These are phyloP conservation scores for Botrytis porri DNA, from an alignment of 2,329 filamentous ascomycete species.

Conservation along the genomic window DNA sequence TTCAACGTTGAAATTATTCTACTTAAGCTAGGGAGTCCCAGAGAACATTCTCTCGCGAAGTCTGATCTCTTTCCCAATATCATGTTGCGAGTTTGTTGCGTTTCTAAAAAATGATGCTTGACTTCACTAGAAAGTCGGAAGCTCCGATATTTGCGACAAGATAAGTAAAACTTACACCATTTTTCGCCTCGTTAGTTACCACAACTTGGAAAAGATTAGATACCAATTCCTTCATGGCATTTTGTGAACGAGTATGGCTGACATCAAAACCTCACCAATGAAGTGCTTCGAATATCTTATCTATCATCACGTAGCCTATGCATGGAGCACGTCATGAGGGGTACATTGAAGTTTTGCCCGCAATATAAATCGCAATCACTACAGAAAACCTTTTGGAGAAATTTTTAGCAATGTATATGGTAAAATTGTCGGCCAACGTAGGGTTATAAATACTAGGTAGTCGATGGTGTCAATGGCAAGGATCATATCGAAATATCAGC, in stretches of 20 bases:
- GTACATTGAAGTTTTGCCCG: constrained; percentile 6
- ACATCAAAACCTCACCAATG: constrained; percentile 8
- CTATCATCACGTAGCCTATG: constrained; percentile 18
- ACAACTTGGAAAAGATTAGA: not conserved
- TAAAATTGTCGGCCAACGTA: not conserved
- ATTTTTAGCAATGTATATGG: not conserved
- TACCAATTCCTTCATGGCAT: not conserved
- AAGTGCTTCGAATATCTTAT: constrained; percentile 11
- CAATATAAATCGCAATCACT: not conserved
- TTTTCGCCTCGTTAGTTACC: not conserved
- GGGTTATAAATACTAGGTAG: not conserved
- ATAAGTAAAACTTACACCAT: not conserved
- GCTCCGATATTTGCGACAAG: not conserved
- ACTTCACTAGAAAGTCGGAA: not conserved
- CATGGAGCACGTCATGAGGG: constrained; percentile 20
- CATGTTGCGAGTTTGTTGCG: not conserved
- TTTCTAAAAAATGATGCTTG: not conserved
- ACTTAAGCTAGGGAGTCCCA: not conserved
- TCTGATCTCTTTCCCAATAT: not conserved
- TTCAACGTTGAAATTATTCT: not conserved
- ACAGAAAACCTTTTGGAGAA: no score
- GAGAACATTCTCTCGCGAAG: no score
- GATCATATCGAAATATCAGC: constrained; percentile 18
- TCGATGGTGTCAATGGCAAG: constrained; percentile 21
- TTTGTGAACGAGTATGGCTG: not conserved